Conservation (phyloP, 1,284 basidiomycete genomes). For the Trametes sp. region DNA sequence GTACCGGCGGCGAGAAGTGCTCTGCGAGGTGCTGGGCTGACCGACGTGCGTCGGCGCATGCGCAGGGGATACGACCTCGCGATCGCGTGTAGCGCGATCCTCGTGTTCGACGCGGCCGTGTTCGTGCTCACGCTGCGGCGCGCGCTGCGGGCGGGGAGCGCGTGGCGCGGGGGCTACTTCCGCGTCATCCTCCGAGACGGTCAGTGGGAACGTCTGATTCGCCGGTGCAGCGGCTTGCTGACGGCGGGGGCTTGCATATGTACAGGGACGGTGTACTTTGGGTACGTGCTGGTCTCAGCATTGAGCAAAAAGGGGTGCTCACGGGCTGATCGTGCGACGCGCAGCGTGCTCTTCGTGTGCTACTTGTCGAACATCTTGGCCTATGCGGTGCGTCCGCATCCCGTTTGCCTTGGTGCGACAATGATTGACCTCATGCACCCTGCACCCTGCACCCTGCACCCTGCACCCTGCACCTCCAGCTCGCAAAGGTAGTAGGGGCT, state of each 20-base stretch:
- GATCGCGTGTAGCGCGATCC: constrained; percentile 18
- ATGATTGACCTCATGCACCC: no score
- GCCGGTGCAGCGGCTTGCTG: neutral
- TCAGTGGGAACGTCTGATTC: neutral
- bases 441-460: no score
- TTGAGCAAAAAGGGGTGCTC: no score
- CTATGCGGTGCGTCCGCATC: constrained; percentile 9
- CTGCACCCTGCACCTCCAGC: neutral
- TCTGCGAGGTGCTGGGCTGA: no score
- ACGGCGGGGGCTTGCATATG: neutral
- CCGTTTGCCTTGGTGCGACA: neutral
- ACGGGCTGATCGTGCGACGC: neutral
- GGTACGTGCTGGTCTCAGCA: constrained; percentile 1
- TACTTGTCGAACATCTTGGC: constrained; percentile 19
- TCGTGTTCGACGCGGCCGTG: constrained; percentile 15
- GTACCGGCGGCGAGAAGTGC: no score
- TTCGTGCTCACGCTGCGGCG: constrained; percentile 16
- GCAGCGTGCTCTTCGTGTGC: constrained; percentile 9
- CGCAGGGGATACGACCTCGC: constrained; percentile 21
- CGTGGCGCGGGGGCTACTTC: constrained; percentile 17
- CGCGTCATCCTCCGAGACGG: constrained; percentile 19
- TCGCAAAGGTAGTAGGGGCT: constrained; percentile 12
- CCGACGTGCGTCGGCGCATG: no score
- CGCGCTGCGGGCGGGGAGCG: constrained; percentile 5
- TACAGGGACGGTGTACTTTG: constrained; percentile 20